phyloP scores from a whole-genome alignment of 2,329 filamentous ascomycete genomes.

The Domatiomyces catenatus region DNA sequence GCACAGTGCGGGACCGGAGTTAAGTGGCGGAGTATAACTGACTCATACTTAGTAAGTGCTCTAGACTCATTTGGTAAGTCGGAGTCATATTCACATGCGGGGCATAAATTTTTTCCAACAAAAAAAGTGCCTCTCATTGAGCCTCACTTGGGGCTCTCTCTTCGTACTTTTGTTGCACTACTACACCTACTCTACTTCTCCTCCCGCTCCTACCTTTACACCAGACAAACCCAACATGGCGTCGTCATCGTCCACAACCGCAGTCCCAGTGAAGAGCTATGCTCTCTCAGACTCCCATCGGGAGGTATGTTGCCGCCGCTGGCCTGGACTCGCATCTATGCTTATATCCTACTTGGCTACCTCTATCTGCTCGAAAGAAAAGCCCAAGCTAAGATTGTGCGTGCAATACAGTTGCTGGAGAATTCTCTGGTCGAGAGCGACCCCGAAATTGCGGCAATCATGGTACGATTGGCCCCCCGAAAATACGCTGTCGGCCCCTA shows the following conservation, averaged over 20 bases:
- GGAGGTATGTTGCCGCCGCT: constrained; percentile 37
- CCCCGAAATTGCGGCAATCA: constrained; percentile 88
- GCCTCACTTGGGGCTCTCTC: neutral
- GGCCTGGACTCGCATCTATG: neutral
- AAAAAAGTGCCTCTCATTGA: no score
- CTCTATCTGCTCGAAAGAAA: constrained; percentile 1
- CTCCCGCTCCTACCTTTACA: neutral
- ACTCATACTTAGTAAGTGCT: no score
- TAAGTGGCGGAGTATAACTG: no score
- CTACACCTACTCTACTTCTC: no score
- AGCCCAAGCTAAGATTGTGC: constrained; percentile 5
- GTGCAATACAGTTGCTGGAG: constrained; percentile 68
- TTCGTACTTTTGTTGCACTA: neutral
- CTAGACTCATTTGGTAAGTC: no score
- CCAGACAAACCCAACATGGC: neutral
- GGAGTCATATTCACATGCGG: no score
- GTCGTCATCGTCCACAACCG: neutral
- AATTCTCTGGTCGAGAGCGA: constrained; percentile 83
- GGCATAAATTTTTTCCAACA: no score
- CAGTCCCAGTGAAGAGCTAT: constrained; percentile 29
- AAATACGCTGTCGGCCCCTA: constrained; percentile 1
- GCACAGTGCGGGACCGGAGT: no score
- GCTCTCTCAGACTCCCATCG: constrained; percentile 51
- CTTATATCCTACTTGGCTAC: no score
- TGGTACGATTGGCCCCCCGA: constrained; percentile 50